Conservation (phyloP, 306 rosid genomes). For the Styphnolobium japonicum region DNA sequence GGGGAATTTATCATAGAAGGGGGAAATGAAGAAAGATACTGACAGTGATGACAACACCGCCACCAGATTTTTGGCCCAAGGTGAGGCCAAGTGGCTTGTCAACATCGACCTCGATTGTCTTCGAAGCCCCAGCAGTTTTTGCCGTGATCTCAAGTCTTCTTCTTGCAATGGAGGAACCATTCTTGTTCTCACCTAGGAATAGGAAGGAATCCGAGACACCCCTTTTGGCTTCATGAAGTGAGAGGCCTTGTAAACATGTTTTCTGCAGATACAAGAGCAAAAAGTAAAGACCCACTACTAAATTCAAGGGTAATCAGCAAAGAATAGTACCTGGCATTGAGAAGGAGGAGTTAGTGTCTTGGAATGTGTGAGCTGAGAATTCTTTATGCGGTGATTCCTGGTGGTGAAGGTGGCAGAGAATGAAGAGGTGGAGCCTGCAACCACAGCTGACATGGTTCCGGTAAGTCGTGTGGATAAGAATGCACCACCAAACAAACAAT, state of each 20-base stretch:
- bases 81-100: slow-evolving; percentile 99
- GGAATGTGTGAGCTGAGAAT: slow-evolving; percentile 35
- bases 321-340: slow-evolving; percentile 45
- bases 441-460: slow-evolving; percentile 60
- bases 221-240: slow-evolving; percentile 71
- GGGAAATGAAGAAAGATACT: slow-evolving; percentile 26
- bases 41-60: slow-evolving; percentile 80
- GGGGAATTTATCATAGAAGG: not conserved
- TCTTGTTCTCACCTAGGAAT: slow-evolving; percentile 31
- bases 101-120: slow-evolving; percentile 82
- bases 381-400: slow-evolving; percentile 36
- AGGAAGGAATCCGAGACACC: slow-evolving; percentile 40
- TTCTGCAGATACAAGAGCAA: slow-evolving; percentile 40
- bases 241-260: slow-evolving; percentile 68
- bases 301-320: not conserved
- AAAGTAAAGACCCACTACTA: not conserved
- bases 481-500: not conserved
- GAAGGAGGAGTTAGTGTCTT: slow-evolving; percentile 27
- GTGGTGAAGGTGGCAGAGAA: slow-evolving; percentile 53
- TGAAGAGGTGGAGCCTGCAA: slow-evolving; percentile 61
- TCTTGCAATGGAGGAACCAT: slow-evolving; percentile 26
- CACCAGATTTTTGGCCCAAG: slow-evolving; percentile 83
- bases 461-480: slow-evolving; percentile 5
- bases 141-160: slow-evolving; percentile 60
- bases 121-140: slow-evolving; percentile 83